Base-by-base conservation (phyloP, 768 basidiomycete species). In the Tricholoma saponaceum region DNA sequence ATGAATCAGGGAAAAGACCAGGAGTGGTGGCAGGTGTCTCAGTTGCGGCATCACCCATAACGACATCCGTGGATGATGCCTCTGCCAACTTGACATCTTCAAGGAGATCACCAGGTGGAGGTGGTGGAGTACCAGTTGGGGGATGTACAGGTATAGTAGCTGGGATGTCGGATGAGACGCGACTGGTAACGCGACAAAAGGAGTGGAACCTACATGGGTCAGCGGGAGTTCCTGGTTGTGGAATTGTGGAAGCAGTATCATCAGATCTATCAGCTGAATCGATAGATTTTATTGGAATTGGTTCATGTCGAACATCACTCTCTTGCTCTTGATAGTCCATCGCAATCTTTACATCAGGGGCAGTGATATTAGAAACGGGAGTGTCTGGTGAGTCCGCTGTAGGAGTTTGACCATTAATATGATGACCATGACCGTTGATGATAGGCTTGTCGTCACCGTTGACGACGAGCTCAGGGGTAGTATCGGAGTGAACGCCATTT, bases 301-400 rank as follows among this genome's bases (percentile, higher is more conserved):
- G 82, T 63, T 87, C 85, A 66, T 83, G 79, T 56, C 81, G 83
- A 64, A 78, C 85, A 78, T 87, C 83, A 66, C 84, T 84, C 75
- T 88, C 86, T 61, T 82, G 80, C 64, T 84, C 81, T 63, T 78
- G 76, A 60, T 74, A 78, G 75, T 86, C 83, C 61, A 82, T 77
- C 68, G 84, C 80, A 64, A 86, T 84, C 76, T 85, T 86, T 62
- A 82, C 78, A 70, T 83, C 80, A 44, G 80, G 75, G 54, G 73
- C 73, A 52, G 74, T 72, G 51, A 68, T 62, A 57, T 73, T 74
- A 62, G 83, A 82, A 67, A 85, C 76, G 58, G 84, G 85, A n/a
- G 84, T 85, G 56, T 81, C 73, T 22, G 83, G 83, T 33, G 83
- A 84, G 67, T 83, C 83, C 60, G 70, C 77, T 58, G 66, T 71